Evolutionary conservation across 371 early-diverging fungal species (phyloP), one percentile per base, ranked within the genome.

Genomic region (Catenaria anguillulae): DNA sequence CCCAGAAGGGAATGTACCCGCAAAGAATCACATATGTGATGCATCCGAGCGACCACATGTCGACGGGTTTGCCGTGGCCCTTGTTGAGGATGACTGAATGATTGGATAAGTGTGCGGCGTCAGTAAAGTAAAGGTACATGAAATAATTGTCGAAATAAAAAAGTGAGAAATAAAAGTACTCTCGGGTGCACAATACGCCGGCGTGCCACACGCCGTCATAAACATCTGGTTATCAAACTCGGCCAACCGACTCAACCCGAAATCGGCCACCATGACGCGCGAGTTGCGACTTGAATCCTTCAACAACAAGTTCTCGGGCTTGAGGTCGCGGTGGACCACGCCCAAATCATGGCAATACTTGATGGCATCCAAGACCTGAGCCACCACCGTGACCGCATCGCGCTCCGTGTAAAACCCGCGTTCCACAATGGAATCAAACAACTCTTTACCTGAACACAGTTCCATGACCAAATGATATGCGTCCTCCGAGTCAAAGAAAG

Each of bases 11-110:
- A 35, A 58, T 58, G 58, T 58, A 58, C 21, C 58, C 58, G 34
- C 58, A 58, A 13, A 58, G 58, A n/a, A 58, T n/a, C 12, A 58
- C 58, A 21, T 34, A 58, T 97, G 95, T 79, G 63, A 98, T 94
- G 0, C 97, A 97, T 15, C 99, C 99, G 23, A 97, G 73, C 56
- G 95, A 91, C 99, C 99, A 99, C 72, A 97, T 77, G 66, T 99
- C 99, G n/a, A 97, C 92, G 63, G 84, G 83, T 33, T 81, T 81
- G 42, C 85, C 86, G 70, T 96, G 92, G 4, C 86, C 79, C 43
- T 84, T 78, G 17, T 76, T 65, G 55, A 71, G 73, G 62, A 99
- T 70, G 52, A 50, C 10, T n/a, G n/a, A n/a, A n/a, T n/a, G n/a
- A n/a, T n/a, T n/a, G n/a, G n/a, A n/a, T n/a, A n/a, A n/a, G n/a